These are phyloP conservation scores for Barbatosphaeria neglecta DNA, from an alignment of 495 filamentous ascomycete genomes.

Conservation along the genomic window DNA sequence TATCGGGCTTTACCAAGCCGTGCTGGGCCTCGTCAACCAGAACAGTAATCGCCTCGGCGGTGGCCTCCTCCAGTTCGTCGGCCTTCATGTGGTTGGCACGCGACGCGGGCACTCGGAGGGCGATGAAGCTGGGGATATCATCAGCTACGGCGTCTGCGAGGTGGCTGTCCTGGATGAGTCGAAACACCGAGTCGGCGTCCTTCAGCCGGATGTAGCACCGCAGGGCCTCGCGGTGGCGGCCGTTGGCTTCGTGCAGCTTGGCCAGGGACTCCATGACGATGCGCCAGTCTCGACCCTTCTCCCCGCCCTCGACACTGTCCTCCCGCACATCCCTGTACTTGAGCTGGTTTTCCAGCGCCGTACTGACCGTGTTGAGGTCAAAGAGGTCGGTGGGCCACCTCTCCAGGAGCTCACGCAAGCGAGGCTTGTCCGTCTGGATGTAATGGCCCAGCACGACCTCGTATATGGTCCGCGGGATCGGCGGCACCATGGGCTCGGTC, in stretches of 20 bases:
- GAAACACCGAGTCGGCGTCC: constrained; percentile 81
- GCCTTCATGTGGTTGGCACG: constrained; percentile 54
- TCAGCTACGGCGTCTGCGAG: constrained; percentile 76
- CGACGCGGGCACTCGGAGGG: constrained; percentile 68
- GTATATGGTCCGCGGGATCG: constrained; percentile 72
- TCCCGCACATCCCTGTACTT: constrained; percentile 53
- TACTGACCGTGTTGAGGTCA: constrained; percentile 55
- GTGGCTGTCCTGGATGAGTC: constrained; percentile 69
- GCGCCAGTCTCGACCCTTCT: constrained; percentile 65
- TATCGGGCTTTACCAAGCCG: constrained; percentile 67
- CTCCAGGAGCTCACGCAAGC: constrained; percentile 68
- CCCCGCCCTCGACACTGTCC: constrained; percentile 55
- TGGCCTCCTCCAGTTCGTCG: constrained; percentile 62
- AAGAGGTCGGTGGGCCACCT: constrained; percentile 79
- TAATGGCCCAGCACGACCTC: constrained; percentile 82
- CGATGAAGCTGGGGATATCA: constrained; percentile 79
- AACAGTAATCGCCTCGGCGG: constrained; percentile 68
- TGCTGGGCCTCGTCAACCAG: constrained; percentile 86
- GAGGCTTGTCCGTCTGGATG: constrained; percentile 53
- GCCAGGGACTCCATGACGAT: constrained; percentile 74
- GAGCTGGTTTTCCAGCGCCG: constrained; percentile 63
- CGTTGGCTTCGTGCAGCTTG: constrained; percentile 67
- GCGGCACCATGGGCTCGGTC: constrained; percentile 56
- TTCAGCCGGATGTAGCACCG: constrained; percentile 81
- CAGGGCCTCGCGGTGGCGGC: constrained; percentile 70